Evolutionary conservation across 768 basidiomycete genomes (phyloP), one percentile per base, ranked within the genome.

Genomic region (Podaxis mareebaensis): DNA sequence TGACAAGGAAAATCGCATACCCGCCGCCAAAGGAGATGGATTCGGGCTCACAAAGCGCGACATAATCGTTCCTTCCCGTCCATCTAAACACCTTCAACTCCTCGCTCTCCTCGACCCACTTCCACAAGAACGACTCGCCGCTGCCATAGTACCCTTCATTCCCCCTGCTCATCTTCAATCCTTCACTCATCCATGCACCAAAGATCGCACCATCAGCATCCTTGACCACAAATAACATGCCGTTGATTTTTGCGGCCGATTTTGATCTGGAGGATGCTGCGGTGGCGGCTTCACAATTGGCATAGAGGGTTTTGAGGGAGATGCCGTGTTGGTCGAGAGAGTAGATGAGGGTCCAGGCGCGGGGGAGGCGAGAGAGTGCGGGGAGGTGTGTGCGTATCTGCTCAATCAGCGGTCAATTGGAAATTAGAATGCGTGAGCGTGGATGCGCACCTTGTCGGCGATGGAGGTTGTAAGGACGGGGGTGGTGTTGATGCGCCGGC

Each of bases 281-380:
- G 54, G 54, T 39, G 3, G 61, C 61, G 4, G 77, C 71, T 56
- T 84, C 85, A 58, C 88, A 91, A 0, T 82, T 82, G 2, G 81
- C 69, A 73, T 97, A 98, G 4, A 98, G 82, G 0, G 96, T 97
- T 51, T 90, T 87, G 13, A 98, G 80, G 12, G 94, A 96, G 51
- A 96, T 95, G 0, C 96, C 96, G 67, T 99, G 92, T 69, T 97
- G 95, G 70, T 99, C 96, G 17, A 97, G 81, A 15, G 93, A 95
- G 76, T 96, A 95, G 4, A 95, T 75, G 0, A 96, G 83, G 0
- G 83, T 83, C 95, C 95, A 96, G 30, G 80, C 76, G 6, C 81
- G 78, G 0, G 89, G 82, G 17, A 96, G 83, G 3, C 90, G 88
- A 1, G 85, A 79, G 5, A 95, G 82, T 0, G 92, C 86, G 0